Evolutionary conservation across 306 rosid species (phyloP), one percentile per base, ranked within the genome.

Genomic region (Medicago ruthenica): DNA sequence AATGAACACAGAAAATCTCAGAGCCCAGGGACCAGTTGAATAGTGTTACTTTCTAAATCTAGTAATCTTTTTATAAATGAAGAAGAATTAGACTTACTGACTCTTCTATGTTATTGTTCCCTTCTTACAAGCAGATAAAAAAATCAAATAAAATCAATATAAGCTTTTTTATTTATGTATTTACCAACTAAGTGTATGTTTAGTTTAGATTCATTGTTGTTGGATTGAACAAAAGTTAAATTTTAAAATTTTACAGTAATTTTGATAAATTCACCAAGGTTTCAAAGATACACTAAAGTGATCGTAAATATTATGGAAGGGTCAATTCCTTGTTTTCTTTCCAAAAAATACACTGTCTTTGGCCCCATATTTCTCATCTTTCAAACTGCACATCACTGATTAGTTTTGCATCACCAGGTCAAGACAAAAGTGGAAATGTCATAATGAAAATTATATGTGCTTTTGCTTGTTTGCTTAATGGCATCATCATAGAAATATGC

Each of bases 21-120:
- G 51, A 62, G 16, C 10, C 62, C 41, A 73, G 80, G 85, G 88
- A 87, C 90, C 90, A 87, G 59, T 77, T 71, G 63, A 79, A 80
- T 51, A 80, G 80, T 84, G 73, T 74, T 69, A 48, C 42, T 50
- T 50, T 53, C 42, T n/a, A 16, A 51, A 9, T 13, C 14, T 75
- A 60, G n/a, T 74, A 51, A 15, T 58, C 40, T 50, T 51, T 31
- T 51, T 31, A 12, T 22, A 70, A 13, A 75, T 65, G 54, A 76
- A 77, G 27, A 51, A 82, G 39, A 48, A 73, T 66, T 67, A 17
- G 34, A 59, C 61, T 68, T 74, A 13, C 54, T 63, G 17, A 62
- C 77, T 40, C 40, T 15, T 78, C 24, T 57, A 27, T 31, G 74
- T 79, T 77, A 39, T 69, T 58, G 54, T 50, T 67, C 36, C 37